phyloP scores from a whole-genome alignment of 495 filamentous ascomycete species.

The Talaromyces wortmannii region DNA sequence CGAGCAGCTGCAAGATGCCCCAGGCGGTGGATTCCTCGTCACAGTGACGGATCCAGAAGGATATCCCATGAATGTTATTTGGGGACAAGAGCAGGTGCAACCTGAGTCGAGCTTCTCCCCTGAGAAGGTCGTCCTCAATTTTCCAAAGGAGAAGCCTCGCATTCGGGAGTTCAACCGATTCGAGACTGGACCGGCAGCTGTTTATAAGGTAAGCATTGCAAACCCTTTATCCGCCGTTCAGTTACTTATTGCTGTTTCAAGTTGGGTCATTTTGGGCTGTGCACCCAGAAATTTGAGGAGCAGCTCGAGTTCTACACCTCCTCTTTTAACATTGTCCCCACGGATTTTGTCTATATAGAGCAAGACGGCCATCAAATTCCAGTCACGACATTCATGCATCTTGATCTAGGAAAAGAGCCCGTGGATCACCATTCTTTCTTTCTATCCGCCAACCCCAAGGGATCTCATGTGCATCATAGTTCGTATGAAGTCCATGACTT shows the following conservation, averaged over 20 bases:
- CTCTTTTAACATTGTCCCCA: conserved; percentile 57
- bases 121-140: conserved; percentile 15
- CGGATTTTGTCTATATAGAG: conserved; percentile 6
- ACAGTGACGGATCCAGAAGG: conserved; percentile 22
- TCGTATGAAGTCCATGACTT: conserved; percentile 66
- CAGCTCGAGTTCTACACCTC: conserved; percentile 52
- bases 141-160: conserved; percentile 13
- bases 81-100: conserved; percentile 13
- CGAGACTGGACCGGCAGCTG: conserved; percentile 24
- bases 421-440: conserved; percentile 67
- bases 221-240: too few relatives aligned
- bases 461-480: conserved; percentile 58
- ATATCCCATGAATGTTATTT: conserved; percentile 20
- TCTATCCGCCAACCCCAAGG: conserved; percentile 36
- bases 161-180: conserved; percentile 17
- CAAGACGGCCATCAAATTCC: conserved; percentile 18
- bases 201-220: not conserved
- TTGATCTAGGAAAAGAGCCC: conserved; percentile 49
- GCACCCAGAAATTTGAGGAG: conserved; percentile 50
- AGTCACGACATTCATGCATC: conserved; percentile 52
- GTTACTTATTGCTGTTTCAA: conserved; percentile 40
- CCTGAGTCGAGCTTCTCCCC: not conserved
- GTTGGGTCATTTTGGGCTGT: conserved; percentile 62
- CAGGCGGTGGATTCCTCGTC: conserved; percentile 16
- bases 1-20: conserved; percentile 12